These are phyloP conservation scores for Colletotrichum sp. DNA, from an alignment of 2,329 filamentous ascomycete genomes.

Conservation along the genomic window DNA sequence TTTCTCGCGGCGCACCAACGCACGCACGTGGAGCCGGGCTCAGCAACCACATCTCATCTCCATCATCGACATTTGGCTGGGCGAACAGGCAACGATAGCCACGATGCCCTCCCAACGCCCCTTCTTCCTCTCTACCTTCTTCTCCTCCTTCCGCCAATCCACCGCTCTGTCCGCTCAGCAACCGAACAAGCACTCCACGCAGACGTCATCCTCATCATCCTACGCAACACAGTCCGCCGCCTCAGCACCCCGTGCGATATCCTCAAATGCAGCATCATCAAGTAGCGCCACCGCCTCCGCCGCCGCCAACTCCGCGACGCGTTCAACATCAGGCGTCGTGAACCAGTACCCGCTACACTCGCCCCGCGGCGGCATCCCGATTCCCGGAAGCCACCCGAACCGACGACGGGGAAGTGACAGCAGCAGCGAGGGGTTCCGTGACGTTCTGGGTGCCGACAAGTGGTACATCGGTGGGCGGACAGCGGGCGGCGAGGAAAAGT, in stretches of 20 bases:
- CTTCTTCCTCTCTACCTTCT: constrained; percentile 62
- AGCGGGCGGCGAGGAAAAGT: constrained; percentile 77
- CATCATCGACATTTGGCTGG: background rate
- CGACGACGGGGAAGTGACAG: constrained; percentile 75
- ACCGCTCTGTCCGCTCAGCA: constrained; percentile 15
- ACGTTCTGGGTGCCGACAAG: constrained; percentile 74
- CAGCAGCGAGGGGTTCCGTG: constrained; percentile 76
- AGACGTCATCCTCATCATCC: constrained; percentile 10
- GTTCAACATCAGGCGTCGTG: constrained; percentile 27
- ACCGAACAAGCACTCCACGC: constrained; percentile 21
- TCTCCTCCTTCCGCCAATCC: constrained; percentile 57
- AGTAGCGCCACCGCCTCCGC: background rate
- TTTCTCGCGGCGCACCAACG: background rate
- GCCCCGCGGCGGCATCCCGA: constrained; percentile 40
- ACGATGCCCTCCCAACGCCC: constrained; percentile 59
- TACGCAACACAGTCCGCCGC: constrained; percentile 15
- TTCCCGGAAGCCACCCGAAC: constrained; percentile 35
- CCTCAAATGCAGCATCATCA: background rate
- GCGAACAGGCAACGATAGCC: background rate
- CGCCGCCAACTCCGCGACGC: constrained; percentile 14
- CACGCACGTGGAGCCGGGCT: background rate
- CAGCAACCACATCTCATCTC: background rate
- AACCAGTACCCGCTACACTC: constrained; percentile 33
- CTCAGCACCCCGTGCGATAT: constrained; percentile 20
- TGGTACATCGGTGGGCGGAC: constrained; percentile 84